These are phyloP conservation scores for Avena sativa DNA, from an alignment of 176 grass and related monocot genomes.

Conservation along the genomic window DNA sequence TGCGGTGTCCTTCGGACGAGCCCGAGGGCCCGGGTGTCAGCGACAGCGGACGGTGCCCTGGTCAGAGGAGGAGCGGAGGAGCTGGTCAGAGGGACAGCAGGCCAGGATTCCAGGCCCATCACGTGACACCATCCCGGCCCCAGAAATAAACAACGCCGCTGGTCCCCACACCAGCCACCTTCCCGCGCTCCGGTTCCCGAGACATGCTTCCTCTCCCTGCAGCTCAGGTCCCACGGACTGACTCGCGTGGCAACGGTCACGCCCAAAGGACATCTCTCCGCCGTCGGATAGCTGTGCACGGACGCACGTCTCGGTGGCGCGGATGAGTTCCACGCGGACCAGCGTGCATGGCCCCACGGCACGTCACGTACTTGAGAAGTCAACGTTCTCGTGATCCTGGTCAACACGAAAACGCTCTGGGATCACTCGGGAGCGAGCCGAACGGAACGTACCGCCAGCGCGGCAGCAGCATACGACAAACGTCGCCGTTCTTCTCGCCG, in stretches of 20 bases:
- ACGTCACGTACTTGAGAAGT: neutral
- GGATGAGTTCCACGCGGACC: conserved; percentile 1
- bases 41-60: neutral
- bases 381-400: neutral
- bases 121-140: conserved; percentile 25
- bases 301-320: neutral
- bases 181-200: neutral
- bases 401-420: neutral
- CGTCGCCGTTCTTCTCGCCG: conserved; percentile 3
- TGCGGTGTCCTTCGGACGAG: too few species aligned
- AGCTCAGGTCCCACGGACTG: neutral
- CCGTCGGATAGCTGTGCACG: neutral
- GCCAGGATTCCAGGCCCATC: conserved; percentile 33
- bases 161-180: neutral
- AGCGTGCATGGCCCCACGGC: neutral
- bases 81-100: conserved; percentile 27
- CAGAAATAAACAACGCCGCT: neutral
- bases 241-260: conserved; percentile 20
- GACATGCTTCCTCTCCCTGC: conserved; percentile 2
- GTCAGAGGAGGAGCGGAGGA: conserved; percentile 18
- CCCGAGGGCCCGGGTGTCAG: neutral
- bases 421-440: neutral
- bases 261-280: neutral
- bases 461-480: conserved; percentile 16
- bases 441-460: neutral